Conservation (phyloP, 805 yeast genomes). For the Candida fluviatilis region DNA sequence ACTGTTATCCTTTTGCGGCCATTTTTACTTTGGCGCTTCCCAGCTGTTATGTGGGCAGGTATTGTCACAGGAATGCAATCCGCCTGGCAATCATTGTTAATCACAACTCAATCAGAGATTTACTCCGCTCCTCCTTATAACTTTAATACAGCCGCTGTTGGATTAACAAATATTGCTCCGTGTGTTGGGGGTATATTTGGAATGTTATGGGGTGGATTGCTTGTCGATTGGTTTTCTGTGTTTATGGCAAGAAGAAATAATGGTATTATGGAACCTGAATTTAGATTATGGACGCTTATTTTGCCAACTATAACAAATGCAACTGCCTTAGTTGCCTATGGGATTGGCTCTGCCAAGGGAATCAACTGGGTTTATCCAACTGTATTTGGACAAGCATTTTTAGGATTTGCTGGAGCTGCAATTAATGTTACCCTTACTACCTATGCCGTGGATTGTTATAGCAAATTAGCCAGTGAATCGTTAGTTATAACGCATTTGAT, state of each 20-base stretch:
- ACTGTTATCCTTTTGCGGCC: conserved; percentile 33
- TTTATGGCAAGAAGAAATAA: conserved; percentile 56
- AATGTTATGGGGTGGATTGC: conserved; percentile 53
- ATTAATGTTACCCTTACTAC: conserved; percentile 42
- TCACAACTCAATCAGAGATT: conserved; percentile 67
- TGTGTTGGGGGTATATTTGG: conserved; percentile 60
- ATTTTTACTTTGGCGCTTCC: conserved; percentile 36
- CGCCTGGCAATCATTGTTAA: conserved; percentile 67
- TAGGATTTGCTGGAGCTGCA: conserved; percentile 45
- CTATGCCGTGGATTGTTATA: conserved; percentile 44
- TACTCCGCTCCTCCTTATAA: conserved; percentile 65
- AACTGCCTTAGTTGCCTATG: conserved; percentile 43
- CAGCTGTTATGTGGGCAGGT: conserved; percentile 63
- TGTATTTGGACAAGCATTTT: conserved; percentile 40
- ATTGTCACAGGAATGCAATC: conserved; percentile 80
- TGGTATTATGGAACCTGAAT: conserved; percentile 65
- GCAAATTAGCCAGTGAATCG: conserved; percentile 40
- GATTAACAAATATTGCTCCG: conserved; percentile 71
- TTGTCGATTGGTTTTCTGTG: conserved; percentile 58
- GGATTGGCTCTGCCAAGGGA: conserved; percentile 33
- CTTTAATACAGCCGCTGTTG: conserved; percentile 65
- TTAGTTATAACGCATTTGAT: conserved; percentile 41
- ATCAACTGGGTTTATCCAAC: conserved; percentile 42
- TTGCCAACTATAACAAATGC: conserved; percentile 38
- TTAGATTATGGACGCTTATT: conserved; percentile 48